Evolutionary conservation across 2,329 filamentous ascomycete genomes (phyloP), one percentile per base, ranked within the genome.

Genomic region (Ramularia endophylla): DNA sequence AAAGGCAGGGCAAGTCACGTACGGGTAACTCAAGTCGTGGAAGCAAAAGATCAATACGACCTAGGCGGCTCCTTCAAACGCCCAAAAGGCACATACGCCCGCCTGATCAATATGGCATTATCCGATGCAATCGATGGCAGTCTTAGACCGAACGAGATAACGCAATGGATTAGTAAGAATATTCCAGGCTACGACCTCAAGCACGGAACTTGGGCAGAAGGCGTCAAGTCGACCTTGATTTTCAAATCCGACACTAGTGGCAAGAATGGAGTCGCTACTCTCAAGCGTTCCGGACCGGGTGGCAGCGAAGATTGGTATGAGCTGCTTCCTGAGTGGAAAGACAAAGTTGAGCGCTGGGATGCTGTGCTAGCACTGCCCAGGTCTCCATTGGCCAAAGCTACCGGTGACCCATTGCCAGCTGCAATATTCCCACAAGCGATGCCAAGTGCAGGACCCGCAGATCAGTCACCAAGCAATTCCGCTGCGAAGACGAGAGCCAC

Each of bases 101-200:
- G 48, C 5, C 47, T 62, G 5, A 51, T 60, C 11, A 51, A 48
- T 3, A 58, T 63, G 56, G 61, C 61, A 11, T 27, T 63, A 13
- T 48, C 47, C 22, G 46, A 52, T 19, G 47, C 51, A 11, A 46
- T 51, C 5, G 41, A 41, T 7, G 39, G 54, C 36, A 47, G 52
- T 20, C 42, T 60, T 18, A 47, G 48, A 27, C 29, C 41, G 5
- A 28, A 37, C 3, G 43, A 39, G 18, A 47, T 62, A 17, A 19
- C 33, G 11, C 30, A 48, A 8, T 64, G 61, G 61, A 49, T 63
- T 13, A 42, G 38, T 5, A 27, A 47, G 3, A 59, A 61, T 32
- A 51, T 62, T 13, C 54, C 56, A 18, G 46, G 42, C 5, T 57
- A 58, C 18, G 19, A 43, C 3, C 8, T 41, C 12, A 28, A 38